These are phyloP conservation scores for Fusarium metavorans DNA, from an alignment of 2,329 filamentous ascomycete genomes.

Conservation along the genomic window DNA sequence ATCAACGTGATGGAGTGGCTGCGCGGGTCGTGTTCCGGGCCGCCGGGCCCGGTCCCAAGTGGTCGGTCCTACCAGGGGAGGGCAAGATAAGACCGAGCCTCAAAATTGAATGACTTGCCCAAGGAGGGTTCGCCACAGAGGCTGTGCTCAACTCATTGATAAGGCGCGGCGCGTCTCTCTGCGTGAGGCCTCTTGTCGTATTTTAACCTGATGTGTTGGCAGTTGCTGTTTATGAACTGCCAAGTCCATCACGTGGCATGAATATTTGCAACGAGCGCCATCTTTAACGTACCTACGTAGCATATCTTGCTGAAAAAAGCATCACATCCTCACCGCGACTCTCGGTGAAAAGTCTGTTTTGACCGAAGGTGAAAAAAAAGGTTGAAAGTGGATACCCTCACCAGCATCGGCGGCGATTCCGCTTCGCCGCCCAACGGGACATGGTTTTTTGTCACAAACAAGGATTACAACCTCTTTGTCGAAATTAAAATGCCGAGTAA, in stretches of 20 bases:
- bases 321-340: neutral
- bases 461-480: constrained; percentile 7
- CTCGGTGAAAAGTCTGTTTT: neutral
- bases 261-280: neutral
- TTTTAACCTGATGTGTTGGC: neutral
- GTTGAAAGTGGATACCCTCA: constrained; percentile 15
- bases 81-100: constrained; percentile 43
- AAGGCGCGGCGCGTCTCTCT: neutral
- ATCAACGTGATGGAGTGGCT: constrained; percentile 33
- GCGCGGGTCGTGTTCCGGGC: constrained; percentile 31
- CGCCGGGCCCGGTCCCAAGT: constrained; percentile 33
- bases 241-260: neutral
- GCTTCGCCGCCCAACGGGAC: constrained; percentile 34
- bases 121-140: constrained; percentile 22
- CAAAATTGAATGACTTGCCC: constrained; percentile 8
- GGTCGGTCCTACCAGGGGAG: constrained; percentile 22
- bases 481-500: constrained; percentile 29
- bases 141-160: constrained; percentile 12
- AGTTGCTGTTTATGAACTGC: neutral
- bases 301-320: neutral
- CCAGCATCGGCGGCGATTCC: constrained; percentile 20
- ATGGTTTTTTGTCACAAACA: constrained; percentile 3
- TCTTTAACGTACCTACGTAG: neutral
- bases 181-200: constrained; percentile 21
- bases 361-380: constrained; percentile 8